Evolutionary conservation across 805 yeast species (phyloP), one percentile per base, ranked within the genome.

Genomic region (Candida jianshihensis): DNA sequence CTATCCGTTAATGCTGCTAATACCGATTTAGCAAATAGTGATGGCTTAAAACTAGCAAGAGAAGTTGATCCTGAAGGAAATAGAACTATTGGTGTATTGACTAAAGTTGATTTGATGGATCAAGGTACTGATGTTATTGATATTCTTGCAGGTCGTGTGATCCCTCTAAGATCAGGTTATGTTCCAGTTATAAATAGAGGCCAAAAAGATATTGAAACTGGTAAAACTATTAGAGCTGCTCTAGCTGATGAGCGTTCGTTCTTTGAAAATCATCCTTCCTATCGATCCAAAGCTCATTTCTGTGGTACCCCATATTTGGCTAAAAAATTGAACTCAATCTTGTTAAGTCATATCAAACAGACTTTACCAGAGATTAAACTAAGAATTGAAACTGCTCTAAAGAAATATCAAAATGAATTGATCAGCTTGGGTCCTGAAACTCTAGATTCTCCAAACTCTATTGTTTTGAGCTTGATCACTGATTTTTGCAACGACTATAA

Each of bases 281-380:
- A 92, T 63, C 75, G 87, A 49, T 81, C 92, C 22, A 92, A 90
- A 59, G 90, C 97, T 7, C 94, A 86, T 54, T 90, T 79, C 65
- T 92, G 98, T 63, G 98, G 98, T 60, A 92, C 98, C n/a, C 97
- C 97, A 28, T 92, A 82, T 60, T 70, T 92, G 56, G 96, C 97
- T 35, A 84, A 87, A 58, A 86, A 88, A 62, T 74, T 92, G 55
- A 92, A 86, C 62, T 78, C 82, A 30, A 86, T 92, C 49, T 72
- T 92, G 51, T 71, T 87, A 63, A 87, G 81, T 56, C 98, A 92
- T 63, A 92, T 92, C 60, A 79, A 83, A 60, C 77, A 81, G 37
- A 82, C 88, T 8, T 66, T 83, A 56, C 98, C 98, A 14, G 97
- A 92, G 48, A 92, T 92, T 52, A 92, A 88, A 63, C 73, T 83